phyloP scores from a whole-genome alignment of 306 rosid species.

The Gillenia trifoliata region DNA sequence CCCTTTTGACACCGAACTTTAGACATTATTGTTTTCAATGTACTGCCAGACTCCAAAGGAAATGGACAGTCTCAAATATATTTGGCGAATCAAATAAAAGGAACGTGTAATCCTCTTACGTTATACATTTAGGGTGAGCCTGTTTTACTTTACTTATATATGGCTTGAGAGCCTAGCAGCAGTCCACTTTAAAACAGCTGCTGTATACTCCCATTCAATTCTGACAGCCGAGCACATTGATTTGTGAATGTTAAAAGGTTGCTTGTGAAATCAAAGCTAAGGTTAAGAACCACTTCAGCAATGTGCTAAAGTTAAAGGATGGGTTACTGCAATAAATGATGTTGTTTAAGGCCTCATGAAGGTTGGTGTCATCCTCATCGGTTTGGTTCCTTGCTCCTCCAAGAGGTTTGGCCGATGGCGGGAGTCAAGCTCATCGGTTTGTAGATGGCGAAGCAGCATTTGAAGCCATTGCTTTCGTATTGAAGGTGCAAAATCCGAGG shows the following conservation, averaged over 20 bases:
- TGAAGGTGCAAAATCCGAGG: constrained; percentile 48
- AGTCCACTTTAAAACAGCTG: no score
- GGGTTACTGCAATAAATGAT: constrained; percentile 40
- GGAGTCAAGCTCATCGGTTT: constrained; percentile 50
- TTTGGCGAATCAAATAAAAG: constrained; percentile 37
- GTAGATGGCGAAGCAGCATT: constrained; percentile 43
- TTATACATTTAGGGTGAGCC: constrained; percentile 32
- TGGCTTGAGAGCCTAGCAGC: no score
- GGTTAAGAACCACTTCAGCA: constrained; percentile 39
- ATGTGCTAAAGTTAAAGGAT: constrained; percentile 33
- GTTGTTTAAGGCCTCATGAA: constrained; percentile 35
- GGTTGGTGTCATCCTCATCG: constrained; percentile 47
- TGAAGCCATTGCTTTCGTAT: constrained; percentile 49
- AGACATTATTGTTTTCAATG: constrained; percentile 38
- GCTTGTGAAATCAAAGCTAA: constrained; percentile 26
- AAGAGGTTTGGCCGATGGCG: constrained; percentile 42
- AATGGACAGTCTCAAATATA: constrained; percentile 14
- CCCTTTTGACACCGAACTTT: constrained; percentile 39
- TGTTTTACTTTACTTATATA: background rate
- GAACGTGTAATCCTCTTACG: constrained; percentile 39
- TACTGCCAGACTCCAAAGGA: constrained; percentile 23
- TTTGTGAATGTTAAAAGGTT: constrained; percentile 28
- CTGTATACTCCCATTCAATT: background rate
- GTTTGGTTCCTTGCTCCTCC: constrained; percentile 46
- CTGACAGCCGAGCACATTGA: background rate